These are phyloP conservation scores for Plantago rigida DNA, from an alignment of 305 asterid species.

Conservation along the genomic window DNA sequence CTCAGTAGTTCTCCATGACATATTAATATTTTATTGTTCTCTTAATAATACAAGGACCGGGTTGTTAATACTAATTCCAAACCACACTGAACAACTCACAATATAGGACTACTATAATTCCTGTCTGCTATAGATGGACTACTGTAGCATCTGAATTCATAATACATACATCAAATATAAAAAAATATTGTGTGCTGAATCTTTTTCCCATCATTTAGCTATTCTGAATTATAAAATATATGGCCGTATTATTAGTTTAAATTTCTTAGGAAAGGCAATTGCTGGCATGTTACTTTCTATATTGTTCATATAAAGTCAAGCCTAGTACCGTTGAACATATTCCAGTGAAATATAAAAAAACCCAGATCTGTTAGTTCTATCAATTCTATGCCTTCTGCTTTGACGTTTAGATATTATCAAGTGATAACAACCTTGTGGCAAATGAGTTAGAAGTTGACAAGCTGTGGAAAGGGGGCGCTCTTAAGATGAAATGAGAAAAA, in stretches of 20 bases:
- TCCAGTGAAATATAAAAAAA: too few relatives aligned
- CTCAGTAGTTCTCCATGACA: slow-evolving; percentile 21
- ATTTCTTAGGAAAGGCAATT: not conserved
- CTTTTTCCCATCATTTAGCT: slow-evolving; percentile 1
- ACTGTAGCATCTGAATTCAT: slow-evolving; percentile 3
- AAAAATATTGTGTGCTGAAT: not conserved
- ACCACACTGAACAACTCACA: not conserved
- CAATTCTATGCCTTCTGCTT: too few relatives aligned
- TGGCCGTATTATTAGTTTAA: slow-evolving; percentile 4
- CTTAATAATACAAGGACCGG: not conserved
- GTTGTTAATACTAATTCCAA: not conserved
- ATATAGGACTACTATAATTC: slow-evolving; percentile 10
- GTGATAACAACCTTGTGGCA: too few relatives aligned
- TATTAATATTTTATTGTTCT: slow-evolving; percentile 1
- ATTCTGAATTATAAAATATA: slow-evolving; percentile 3
- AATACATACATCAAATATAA: not conserved
- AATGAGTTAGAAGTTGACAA: too few relatives aligned
- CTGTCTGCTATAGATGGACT: not conserved
- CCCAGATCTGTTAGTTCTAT: too few relatives aligned
- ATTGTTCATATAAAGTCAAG: not conserved
- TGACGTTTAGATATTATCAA: too few relatives aligned
- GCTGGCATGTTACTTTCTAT: not conserved
- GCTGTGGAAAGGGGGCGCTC: too few relatives aligned
- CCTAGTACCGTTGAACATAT: too few relatives aligned
- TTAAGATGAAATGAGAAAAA: too few relatives aligned